Evolutionary conservation across 805 yeast species (phyloP).

Genomic region (Candida corydali): DNA sequence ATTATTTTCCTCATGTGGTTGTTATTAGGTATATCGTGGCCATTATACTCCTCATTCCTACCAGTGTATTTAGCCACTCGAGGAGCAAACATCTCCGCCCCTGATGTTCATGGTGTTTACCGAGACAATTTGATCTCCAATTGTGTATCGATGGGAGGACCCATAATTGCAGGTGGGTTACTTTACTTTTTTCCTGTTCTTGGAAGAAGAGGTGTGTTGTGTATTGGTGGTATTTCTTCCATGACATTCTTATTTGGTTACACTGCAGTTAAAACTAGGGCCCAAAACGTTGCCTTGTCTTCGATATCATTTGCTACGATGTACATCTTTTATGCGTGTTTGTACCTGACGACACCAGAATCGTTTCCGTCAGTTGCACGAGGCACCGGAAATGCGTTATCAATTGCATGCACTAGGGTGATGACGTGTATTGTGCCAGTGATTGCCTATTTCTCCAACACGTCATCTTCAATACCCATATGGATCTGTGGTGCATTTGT

Average conservation of each 20-base stretch:
- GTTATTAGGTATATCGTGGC: conserved; percentile 51
- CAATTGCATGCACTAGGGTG: conserved; percentile 26
- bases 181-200: conserved; percentile 24
- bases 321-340: conserved; percentile 33
- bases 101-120: conserved; percentile 35
- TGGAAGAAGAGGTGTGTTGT: conserved; percentile 57
- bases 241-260: conserved; percentile 61
- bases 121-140: conserved; percentile 48
- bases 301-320: conserved; percentile 42
- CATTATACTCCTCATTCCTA: conserved; percentile 50
- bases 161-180: conserved; percentile 45
- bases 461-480: conserved; percentile 26
- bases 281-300: conserved; percentile 39
- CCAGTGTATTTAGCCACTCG: conserved; percentile 49
- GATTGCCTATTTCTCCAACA: conserved; percentile 29
- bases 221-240: conserved; percentile 47
- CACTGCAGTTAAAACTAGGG: conserved; percentile 51
- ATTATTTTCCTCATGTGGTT: conserved; percentile 47
- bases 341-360: conserved; percentile 34
- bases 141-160: conserved; percentile 48
- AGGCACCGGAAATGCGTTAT: conserved; percentile 33
- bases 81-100: conserved; percentile 45
- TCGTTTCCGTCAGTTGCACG: conserved; percentile 33
- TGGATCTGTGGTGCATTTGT: conserved; percentile 35
- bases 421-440: conserved; percentile 29